These are phyloP conservation scores for Citrus medica DNA, from an alignment of 345 rosid species.

Conservation along the genomic window DNA sequence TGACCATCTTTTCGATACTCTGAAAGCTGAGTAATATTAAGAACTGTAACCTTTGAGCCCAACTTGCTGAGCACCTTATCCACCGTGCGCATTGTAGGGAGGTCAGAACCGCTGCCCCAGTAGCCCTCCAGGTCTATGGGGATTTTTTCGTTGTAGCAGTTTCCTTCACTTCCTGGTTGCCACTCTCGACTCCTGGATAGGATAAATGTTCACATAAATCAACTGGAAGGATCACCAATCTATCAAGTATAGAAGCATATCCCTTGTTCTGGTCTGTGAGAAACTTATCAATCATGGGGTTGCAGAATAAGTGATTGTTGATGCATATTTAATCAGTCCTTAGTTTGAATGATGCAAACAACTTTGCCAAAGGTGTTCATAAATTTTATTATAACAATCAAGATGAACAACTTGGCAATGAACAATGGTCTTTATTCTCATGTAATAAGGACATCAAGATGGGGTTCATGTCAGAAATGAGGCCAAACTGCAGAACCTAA, in stretches of 20 bases:
- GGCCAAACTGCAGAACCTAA: neutral
- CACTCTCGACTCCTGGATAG: slow-evolving; percentile 79
- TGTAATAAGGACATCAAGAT: neutral
- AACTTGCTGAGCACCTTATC: slow-evolving; percentile 51
- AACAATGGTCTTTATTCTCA: neutral
- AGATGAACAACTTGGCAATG: neutral
- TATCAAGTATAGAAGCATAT: neutral
- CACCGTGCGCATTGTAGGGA: slow-evolving; percentile 78
- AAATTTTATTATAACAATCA: neutral
- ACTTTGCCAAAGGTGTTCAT: neutral
- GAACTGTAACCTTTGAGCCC: slow-evolving; percentile 66
- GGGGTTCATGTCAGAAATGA: neutral
- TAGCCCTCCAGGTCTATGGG: slow-evolving; percentile 64
- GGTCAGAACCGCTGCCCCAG: slow-evolving; percentile 90
- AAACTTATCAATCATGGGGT: neutral
- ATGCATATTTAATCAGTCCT: neutral
- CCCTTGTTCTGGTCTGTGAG: neutral
- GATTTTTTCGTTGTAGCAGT: slow-evolving; percentile 66
- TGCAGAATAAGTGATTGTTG: neutral
- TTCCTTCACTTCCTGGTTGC: slow-evolving; percentile 70
- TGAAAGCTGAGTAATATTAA: slow-evolving; percentile 90
- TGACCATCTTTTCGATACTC: slow-evolving; percentile 96
- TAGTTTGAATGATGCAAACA: neutral
- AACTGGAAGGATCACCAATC: neutral
- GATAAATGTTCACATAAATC: slow-evolving; percentile 12